phyloP scores from a whole-genome alignment of 768 basidiomycete species.

The Tricholoma matsutake region DNA sequence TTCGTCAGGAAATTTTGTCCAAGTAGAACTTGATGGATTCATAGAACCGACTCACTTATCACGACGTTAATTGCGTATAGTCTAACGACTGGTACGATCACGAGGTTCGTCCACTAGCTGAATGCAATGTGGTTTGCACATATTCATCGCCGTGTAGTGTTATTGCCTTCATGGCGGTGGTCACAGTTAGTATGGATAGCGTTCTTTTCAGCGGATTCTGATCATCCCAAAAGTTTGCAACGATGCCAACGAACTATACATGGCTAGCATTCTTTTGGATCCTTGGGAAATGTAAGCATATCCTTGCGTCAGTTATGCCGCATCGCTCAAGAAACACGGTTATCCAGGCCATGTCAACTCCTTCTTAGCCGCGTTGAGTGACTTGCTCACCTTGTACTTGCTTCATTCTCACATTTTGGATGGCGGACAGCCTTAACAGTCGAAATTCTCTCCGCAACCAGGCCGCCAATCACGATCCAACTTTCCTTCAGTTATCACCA shows the following conservation, averaged over 20 bases:
- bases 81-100: constrained; percentile 43
- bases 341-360: constrained; percentile 49
- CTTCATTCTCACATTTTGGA: constrained; percentile 1
- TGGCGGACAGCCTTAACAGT: constrained; percentile 40
- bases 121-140: background rate
- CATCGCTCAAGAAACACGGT: background rate
- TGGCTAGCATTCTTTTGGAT: constrained; percentile 52
- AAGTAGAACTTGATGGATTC: background rate
- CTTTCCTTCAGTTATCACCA: constrained; percentile 35
- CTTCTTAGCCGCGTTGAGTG: constrained; percentile 46
- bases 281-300: constrained; percentile 44
- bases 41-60: constrained; percentile 44
- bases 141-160: constrained; percentile 23
- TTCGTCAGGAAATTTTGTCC: background rate
- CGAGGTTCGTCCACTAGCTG: constrained; percentile 27
- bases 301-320: background rate
- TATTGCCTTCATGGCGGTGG: constrained; percentile 38
- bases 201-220: background rate
- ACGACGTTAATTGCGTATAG: constrained; percentile 41
- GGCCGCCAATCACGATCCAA: constrained; percentile 27
- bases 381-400: background rate
- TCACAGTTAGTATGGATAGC: constrained; percentile 30
- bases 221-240: constrained; percentile 33
- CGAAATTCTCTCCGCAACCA: constrained; percentile 44
- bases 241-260: constrained; percentile 44